These are phyloP conservation scores for Globisporangium middletonii DNA, from an alignment of 352 stramenopile species.

Conservation along the genomic window DNA sequence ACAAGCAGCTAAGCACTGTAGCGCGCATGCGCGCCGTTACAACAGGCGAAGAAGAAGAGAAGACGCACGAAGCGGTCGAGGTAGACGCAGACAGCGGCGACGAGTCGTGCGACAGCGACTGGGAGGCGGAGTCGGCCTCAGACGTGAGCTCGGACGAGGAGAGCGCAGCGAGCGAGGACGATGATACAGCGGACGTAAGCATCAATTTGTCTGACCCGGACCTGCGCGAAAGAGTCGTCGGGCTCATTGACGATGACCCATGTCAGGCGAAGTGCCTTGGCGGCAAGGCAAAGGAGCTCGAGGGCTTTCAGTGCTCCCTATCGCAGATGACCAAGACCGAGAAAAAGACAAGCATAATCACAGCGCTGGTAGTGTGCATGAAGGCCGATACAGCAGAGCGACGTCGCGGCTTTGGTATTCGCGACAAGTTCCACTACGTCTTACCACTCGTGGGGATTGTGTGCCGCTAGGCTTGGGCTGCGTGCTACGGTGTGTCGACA, in stretches of 20 bases:
- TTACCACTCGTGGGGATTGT: not conserved
- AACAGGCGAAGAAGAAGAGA: too few relatives aligned
- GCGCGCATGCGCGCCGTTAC: too few relatives aligned
- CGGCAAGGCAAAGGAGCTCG: not conserved
- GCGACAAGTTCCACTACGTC: not conserved
- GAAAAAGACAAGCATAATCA: not conserved
- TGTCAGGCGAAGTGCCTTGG: not conserved
- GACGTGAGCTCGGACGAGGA: not conserved
- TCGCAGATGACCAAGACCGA: not conserved
- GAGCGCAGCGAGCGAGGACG: not conserved
- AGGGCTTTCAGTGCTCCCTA: not conserved
- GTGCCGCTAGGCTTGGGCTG: not conserved
- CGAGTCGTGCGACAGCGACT: too few relatives aligned
- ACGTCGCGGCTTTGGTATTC: not conserved
- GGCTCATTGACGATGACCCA: not conserved
- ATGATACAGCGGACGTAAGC: not conserved
- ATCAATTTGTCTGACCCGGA: constrained; percentile 1
- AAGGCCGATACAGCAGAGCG: not conserved
- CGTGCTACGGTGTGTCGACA: not conserved
- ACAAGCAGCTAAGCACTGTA: too few relatives aligned
- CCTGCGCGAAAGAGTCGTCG: not conserved
- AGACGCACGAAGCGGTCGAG: too few relatives aligned
- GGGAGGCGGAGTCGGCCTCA: too few relatives aligned
- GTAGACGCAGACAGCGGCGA: too few relatives aligned
- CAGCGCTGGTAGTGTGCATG: not conserved